These are phyloP conservation scores for Tricholomella constricta DNA, from an alignment of 768 basidiomycete species.

Conservation along the genomic window DNA sequence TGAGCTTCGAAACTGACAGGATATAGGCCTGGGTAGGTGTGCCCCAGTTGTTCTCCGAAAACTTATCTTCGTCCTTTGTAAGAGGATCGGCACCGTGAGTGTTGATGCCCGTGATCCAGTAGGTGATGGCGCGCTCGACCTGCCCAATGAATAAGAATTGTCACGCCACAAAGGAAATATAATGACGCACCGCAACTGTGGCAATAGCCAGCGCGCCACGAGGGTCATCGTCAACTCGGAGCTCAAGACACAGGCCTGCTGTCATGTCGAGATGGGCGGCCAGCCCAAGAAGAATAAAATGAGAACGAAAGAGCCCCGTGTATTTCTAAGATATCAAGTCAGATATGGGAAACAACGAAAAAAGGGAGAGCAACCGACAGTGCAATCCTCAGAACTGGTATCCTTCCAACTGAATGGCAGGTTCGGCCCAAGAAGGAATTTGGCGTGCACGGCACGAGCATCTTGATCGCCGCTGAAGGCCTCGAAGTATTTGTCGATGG, in stretches of 20 bases:
- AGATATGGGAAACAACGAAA: no score
- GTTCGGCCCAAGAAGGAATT: not conserved
- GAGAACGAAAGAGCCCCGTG: not conserved
- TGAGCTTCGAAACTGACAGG: no score
- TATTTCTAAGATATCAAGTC: not conserved
- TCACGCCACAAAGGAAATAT: no score
- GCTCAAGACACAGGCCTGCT: not conserved
- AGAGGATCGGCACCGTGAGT: no score
- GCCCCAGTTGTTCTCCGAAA: no score
- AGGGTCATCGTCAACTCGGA: not conserved
- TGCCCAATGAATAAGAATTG: no score
- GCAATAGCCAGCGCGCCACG: not conserved
- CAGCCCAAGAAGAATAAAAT: not conserved
- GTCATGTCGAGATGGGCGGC: not conserved
- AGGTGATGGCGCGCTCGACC: no score
- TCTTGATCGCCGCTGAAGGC: not conserved
- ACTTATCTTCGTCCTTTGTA: no score
- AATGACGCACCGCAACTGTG: not conserved
- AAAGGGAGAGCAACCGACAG: no score
- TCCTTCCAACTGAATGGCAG: not conserved
- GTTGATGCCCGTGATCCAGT: no score
- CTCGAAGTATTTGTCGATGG: conserved; percentile 1
- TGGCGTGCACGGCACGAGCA: not conserved
- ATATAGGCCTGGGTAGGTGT: no score
- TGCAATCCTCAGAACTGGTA: no score